Base-by-base conservation (phyloP, 1,284 basidiomycete species). In the Cryptococcus floricola region DNA sequence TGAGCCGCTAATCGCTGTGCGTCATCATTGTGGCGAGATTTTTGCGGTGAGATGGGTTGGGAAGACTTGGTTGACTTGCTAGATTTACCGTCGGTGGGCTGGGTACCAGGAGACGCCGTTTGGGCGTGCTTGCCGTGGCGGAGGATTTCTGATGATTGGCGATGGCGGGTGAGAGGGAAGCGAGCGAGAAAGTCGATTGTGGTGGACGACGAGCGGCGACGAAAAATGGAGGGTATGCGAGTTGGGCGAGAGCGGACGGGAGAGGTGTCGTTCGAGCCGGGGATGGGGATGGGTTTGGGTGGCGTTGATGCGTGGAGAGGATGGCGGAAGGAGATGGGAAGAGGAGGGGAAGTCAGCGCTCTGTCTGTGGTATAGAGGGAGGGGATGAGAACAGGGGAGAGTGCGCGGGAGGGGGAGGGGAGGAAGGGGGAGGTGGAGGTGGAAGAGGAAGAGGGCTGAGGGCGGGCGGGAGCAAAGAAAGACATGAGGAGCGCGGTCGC, bases 51-150 rank as follows among this genome's bases (percentile, higher is more conserved):
- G 0, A 10, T 10, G 31, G 31, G 31, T 48, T 62, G 58, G 39
- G 58, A 13, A n/a, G 54, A n/a, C 49, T 59, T 58, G 18, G 56
- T 51, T 34, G 31, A 34, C n/a, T 23, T 18, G 37, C 48, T 34
- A 70, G 41, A 71, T 76, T 53, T 44, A 37, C 65, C 54, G 44
- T 62, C 64, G 31, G 3, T 34, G 14, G 64, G 43, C 50, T 49
- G 57, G 58, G 37, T n/a, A 27, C 49, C 58, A 75, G 74, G 58
- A 53, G 58, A 45, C 5, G 71, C 56, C 45, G 87, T 83, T 77
- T 87, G 88, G 71, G 87, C 87, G 77, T 91, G 87, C 66, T 78
- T 77, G 62, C 77, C 77, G 69, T 77, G 77, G 48, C 91, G 84
- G 59, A 93, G 88, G 69, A 94, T 87, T 79, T 90, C 90, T 90